These are phyloP conservation scores for Pleurotus ostreatus DNA, from an alignment of 768 basidiomycete species.

Conservation along the genomic window DNA sequence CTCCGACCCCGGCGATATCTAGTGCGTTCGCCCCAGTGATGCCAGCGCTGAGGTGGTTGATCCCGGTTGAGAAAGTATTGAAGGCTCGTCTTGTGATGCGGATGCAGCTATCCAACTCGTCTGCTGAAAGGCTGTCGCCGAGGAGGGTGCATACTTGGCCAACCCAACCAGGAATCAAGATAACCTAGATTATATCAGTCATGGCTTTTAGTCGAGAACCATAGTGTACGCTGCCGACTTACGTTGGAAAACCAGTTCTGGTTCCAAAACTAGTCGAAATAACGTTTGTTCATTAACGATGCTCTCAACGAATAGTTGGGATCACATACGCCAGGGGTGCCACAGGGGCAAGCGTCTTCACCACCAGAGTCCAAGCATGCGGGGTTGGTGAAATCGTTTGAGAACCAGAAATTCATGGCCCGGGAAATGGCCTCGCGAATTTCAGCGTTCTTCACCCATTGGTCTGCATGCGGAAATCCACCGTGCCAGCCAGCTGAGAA, in stretches of 20 bases:
- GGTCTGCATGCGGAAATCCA: slow-evolving; percentile 32
- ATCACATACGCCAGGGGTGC: slow-evolving; percentile 30
- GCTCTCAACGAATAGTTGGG: slow-evolving; percentile 11
- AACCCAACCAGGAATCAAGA: slow-evolving; percentile 47
- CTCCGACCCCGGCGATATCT: slow-evolving; percentile 42
- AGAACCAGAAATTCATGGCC: slow-evolving; percentile 51
- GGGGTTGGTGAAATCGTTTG: slow-evolving; percentile 40
- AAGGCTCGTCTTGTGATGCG: slow-evolving; percentile 40
- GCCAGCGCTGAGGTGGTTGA: slow-evolving; percentile 31
- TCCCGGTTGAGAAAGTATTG: slow-evolving; percentile 26
- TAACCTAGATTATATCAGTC: slow-evolving; percentile 29
- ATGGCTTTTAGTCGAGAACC: too few species aligned
- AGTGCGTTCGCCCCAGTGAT: slow-evolving; percentile 54
- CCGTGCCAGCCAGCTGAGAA: slow-evolving; percentile 45
- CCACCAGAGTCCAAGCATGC: slow-evolving; percentile 47
- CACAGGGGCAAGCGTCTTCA: slow-evolving; percentile 40
- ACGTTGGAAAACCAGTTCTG: slow-evolving; percentile 52
- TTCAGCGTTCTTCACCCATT: slow-evolving; percentile 29
- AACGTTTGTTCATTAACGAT: background rate
- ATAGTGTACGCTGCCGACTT: background rate
- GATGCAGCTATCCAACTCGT: slow-evolving; percentile 31
- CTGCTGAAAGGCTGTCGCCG: slow-evolving; percentile 27
- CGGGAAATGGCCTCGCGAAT: slow-evolving; percentile 27
- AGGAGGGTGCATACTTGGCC: slow-evolving; percentile 45
- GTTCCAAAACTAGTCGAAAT: slow-evolving; percentile 31